Evolutionary conservation across 805 yeast species (phyloP).

Genomic region (Yarrowia keelungensis): DNA sequence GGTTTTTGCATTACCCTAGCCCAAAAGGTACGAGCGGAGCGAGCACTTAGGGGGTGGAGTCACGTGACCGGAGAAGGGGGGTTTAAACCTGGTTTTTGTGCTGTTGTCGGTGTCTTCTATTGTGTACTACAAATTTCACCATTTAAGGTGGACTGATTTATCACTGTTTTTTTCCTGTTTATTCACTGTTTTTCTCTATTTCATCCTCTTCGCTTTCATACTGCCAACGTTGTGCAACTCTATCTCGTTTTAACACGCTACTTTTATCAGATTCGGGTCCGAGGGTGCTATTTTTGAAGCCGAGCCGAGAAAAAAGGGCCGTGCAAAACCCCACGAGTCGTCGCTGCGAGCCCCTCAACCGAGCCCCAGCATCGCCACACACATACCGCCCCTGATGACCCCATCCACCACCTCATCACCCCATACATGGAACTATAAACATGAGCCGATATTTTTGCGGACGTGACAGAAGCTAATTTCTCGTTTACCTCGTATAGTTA

Average conservation of each 20-base stretch:
- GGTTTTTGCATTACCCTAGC: constrained; percentile 11
- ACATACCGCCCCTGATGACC: background rate
- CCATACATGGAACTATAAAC: constrained; percentile 28
- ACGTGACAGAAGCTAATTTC: constrained; percentile 4
- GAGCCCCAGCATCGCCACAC: too few relatives aligned
- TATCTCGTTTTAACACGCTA: constrained; percentile 8
- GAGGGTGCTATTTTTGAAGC: background rate
- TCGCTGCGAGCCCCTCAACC: too few relatives aligned
- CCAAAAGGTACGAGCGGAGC: constrained; percentile 14
- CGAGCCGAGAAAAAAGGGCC: background rate
- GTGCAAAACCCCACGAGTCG: too few relatives aligned
- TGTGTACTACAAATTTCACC: too few relatives aligned
- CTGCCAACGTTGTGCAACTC: constrained; percentile 18
- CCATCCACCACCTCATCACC: constrained; percentile 26
- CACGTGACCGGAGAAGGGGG: background rate
- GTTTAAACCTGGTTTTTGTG: too few relatives aligned
- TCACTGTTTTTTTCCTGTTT: background rate
- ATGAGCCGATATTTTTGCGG: constrained; percentile 38
- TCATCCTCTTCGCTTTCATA: background rate
- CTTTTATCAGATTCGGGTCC: constrained; percentile 33
- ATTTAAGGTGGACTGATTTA: too few relatives aligned
- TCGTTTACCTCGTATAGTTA: constrained; percentile 22
- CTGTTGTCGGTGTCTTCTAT: too few relatives aligned
- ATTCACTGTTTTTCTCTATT: too few relatives aligned
- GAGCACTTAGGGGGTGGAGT: background rate